These are phyloP conservation scores for Penicillium salamii DNA, from an alignment of 495 filamentous ascomycete species.

Conservation along the genomic window DNA sequence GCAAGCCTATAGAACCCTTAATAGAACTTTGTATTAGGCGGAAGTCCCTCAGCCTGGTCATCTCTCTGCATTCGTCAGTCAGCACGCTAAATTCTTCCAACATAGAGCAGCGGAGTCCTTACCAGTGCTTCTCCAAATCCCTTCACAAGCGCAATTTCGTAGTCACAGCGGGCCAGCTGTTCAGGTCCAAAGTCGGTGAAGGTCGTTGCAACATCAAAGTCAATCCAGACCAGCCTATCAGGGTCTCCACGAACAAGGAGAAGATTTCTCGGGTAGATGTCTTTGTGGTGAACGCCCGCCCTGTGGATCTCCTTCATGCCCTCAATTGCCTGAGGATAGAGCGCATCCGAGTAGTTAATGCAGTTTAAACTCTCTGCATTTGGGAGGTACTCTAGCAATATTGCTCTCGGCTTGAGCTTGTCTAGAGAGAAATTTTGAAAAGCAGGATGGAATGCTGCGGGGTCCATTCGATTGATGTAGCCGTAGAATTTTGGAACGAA, in stretches of 20 bases:
- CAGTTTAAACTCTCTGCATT: conserved; percentile 20
- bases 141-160: conserved; percentile 15
- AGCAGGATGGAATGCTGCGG: conserved; percentile 13
- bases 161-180: conserved; percentile 7
- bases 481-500: conserved; percentile 22
- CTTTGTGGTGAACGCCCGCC: conserved; percentile 13
- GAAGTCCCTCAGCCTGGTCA: conserved; percentile 23
- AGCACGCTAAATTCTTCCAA: conserved; percentile 4
- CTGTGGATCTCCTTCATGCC: conserved; percentile 13
- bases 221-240: conserved; percentile 20
- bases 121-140: background rate
- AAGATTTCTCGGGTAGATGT: conserved; percentile 25
- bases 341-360: conserved; percentile 23
- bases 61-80: conserved; percentile 15
- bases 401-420: conserved; percentile 10
- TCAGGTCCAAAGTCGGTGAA: conserved; percentile 15
- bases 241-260: conserved; percentile 14
- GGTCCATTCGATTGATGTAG: conserved; percentile 21
- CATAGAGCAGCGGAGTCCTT: background rate
- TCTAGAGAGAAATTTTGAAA: conserved; percentile 16
- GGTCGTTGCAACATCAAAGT: conserved; percentile 27
- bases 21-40: conserved; percentile 24
- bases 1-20: conserved; percentile 1
- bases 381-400: conserved; percentile 21
- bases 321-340: conserved; percentile 15